Conservation (phyloP, 768 basidiomycete genomes). For the Mycena alexandri region DNA sequence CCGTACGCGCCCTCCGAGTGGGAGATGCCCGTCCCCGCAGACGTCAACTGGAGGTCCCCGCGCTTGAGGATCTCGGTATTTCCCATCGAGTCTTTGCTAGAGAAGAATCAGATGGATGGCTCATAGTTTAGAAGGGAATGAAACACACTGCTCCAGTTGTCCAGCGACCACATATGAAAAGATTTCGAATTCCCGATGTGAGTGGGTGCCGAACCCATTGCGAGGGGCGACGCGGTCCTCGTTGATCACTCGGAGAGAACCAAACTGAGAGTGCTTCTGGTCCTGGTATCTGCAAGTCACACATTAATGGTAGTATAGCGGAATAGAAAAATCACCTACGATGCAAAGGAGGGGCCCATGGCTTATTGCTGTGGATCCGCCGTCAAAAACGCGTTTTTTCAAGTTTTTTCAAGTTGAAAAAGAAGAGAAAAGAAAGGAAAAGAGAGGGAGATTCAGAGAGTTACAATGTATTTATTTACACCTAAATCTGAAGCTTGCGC, state of each 20-base stretch:
- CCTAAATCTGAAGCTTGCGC: too few species aligned
- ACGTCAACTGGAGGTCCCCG: slow-evolving; percentile 93
- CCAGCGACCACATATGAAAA: slow-evolving; percentile 89
- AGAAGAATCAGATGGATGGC: not conserved
- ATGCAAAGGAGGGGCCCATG: too few species aligned
- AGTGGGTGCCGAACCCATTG: slow-evolving; percentile 89
- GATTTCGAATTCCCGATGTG: slow-evolving; percentile 90
- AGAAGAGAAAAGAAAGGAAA: too few species aligned
- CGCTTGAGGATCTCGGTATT: slow-evolving; percentile 91
- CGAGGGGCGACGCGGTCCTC: slow-evolving; percentile 86
- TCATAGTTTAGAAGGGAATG: not conserved
- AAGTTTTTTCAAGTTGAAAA: too few species aligned
- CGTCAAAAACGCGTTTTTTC: too few species aligned
- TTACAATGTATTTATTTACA: too few species aligned
- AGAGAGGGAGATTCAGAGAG: too few species aligned
- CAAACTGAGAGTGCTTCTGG: slow-evolving; percentile 55
- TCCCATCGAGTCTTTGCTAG: slow-evolving; percentile 90
- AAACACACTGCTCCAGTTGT: slow-evolving; percentile 81
- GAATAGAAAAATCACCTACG: slow-evolving; percentile 54
- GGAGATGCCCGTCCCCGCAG: slow-evolving; percentile 90
- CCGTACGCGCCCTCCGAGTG: slow-evolving; percentile 75
- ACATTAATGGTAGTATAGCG: slow-evolving; percentile 36
- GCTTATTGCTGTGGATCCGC: too few species aligned
- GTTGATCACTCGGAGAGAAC: slow-evolving; percentile 89
- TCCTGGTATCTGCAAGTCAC: slow-evolving; percentile 24